Conservation (phyloP, 164 flowering plant genomes). For the Amborella trichopoda region DNA sequence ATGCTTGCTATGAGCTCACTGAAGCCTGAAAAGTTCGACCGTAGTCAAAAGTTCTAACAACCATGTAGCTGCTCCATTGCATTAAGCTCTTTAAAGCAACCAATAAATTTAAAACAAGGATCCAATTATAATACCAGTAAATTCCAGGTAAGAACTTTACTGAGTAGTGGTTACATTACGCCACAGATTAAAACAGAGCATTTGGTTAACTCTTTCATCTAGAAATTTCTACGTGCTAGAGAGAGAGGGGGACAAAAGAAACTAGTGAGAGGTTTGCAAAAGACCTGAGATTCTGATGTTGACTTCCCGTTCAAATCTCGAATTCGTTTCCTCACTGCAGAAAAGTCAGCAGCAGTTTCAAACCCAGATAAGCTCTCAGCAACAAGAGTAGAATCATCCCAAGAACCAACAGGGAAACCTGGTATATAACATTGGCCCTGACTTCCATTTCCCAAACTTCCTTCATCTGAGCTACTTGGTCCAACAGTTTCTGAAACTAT, state of each 20-base stretch:
- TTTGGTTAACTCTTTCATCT: not conserved
- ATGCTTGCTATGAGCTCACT: too few relatives aligned
- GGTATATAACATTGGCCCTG: constrained; percentile 19
- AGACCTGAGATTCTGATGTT: constrained; percentile 34
- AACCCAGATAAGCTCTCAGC: constrained; percentile 25
- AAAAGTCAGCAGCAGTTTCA: too few relatives aligned
- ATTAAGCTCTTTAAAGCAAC: not conserved
- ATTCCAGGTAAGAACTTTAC: not conserved
- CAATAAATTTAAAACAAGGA: not conserved
- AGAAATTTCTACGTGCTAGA: too few relatives aligned
- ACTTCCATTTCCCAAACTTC: constrained; percentile 18
- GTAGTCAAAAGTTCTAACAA: too few relatives aligned
- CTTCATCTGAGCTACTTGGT: constrained; percentile 16
- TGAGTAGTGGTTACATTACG: not conserved
- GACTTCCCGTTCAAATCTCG: constrained; percentile 24
- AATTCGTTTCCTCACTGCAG: constrained; percentile 15
- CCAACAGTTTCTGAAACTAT: constrained; percentile 26
- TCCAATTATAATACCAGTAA: not conserved
- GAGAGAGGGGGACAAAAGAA: not conserved
- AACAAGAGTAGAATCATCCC: constrained; percentile 47
- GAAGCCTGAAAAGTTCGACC: too few relatives aligned
- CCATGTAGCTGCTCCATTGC: too few relatives aligned
- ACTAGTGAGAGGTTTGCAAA: not conserved
- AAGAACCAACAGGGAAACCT: constrained; percentile 35
- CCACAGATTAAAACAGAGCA: not conserved